phyloP scores from a whole-genome alignment of 768 basidiomycete genomes.

The Russula earlei region DNA sequence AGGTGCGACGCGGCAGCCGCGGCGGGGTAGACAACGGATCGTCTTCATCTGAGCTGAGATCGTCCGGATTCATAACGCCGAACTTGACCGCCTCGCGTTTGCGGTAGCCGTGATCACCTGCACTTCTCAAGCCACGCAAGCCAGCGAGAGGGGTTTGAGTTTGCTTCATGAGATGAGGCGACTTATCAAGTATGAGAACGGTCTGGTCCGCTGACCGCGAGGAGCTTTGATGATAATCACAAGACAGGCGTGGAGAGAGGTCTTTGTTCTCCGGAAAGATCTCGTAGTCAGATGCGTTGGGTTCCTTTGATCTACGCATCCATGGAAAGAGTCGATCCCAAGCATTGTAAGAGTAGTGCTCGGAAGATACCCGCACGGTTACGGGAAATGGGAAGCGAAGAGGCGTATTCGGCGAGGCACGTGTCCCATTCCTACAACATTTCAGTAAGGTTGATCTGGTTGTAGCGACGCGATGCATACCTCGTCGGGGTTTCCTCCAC shows the following conservation, averaged over 20 bases:
- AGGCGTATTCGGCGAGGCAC: slow-evolving; percentile 50
- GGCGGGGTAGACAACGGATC: slow-evolving; percentile 15
- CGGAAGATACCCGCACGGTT: slow-evolving; percentile 50
- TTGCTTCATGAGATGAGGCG: not conserved
- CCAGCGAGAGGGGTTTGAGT: not conserved
- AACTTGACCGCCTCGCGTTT: slow-evolving; percentile 37
- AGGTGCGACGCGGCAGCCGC: slow-evolving; percentile 11
- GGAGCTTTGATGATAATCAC: not conserved
- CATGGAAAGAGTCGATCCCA: slow-evolving; percentile 42
- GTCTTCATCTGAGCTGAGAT: slow-evolving; percentile 42
- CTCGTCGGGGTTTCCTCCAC: slow-evolving; percentile 65
- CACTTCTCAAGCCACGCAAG: slow-evolving; percentile 1
- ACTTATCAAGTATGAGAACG: not conserved
- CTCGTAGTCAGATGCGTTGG: not conserved
- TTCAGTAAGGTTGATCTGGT: not conserved
- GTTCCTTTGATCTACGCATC: slow-evolving; percentile 9
- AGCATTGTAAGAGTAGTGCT: slow-evolving; percentile 37
- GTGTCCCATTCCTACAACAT: slow-evolving; percentile 53
- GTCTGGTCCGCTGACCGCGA: not conserved
- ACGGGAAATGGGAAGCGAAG: slow-evolving; percentile 36
- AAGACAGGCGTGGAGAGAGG: not conserved
- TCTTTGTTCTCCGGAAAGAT: slow-evolving; percentile 9
- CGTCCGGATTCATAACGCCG: slow-evolving; percentile 25
- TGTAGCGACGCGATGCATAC: slow-evolving; percentile 26
- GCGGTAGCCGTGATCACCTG: slow-evolving; percentile 26